These are phyloP conservation scores for Xylaria bambusicola DNA, from an alignment of 495 filamentous ascomycete species.

Conservation along the genomic window DNA sequence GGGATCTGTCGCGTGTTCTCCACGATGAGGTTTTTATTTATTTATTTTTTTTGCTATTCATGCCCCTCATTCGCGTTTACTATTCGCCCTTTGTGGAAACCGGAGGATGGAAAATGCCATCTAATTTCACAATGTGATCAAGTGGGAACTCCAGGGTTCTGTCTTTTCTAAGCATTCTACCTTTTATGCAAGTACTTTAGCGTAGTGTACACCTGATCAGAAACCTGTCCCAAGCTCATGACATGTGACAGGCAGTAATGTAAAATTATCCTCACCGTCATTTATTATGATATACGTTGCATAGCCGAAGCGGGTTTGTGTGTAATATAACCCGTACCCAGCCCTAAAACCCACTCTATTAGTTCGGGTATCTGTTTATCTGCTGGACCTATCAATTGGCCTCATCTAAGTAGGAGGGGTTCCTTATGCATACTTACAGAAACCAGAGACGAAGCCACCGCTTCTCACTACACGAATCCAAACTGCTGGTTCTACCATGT, in stretches of 20 bases:
- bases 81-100: background rate
- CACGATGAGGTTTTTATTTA: too few species aligned
- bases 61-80: too few species aligned
- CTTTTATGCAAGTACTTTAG: too few species aligned
- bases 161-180: too few species aligned
- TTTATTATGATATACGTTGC: background rate
- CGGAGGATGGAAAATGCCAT: too few species aligned
- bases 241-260: background rate
- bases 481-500: background rate
- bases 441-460: too few species aligned
- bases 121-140: background rate
- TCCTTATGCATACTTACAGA: too few species aligned
- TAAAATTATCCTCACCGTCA: too few species aligned
- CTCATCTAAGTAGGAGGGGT: background rate
- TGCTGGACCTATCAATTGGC: background rate
- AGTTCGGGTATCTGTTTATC: background rate
- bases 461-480: background rate
- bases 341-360: constrained; percentile 14
- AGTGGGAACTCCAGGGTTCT: background rate
- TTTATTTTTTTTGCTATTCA: too few species aligned
- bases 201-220: background rate
- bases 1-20: background rate
- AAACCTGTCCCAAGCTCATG: background rate
- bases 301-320: background rate
- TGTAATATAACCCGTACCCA: constrained; percentile 5